Percentiles rank a stretch among this genome's conserved stretches.
phyloP scores from a whole-genome alignment of 1,139 yeast genomes.

The Wickerhamomyces sp. region DNA sequence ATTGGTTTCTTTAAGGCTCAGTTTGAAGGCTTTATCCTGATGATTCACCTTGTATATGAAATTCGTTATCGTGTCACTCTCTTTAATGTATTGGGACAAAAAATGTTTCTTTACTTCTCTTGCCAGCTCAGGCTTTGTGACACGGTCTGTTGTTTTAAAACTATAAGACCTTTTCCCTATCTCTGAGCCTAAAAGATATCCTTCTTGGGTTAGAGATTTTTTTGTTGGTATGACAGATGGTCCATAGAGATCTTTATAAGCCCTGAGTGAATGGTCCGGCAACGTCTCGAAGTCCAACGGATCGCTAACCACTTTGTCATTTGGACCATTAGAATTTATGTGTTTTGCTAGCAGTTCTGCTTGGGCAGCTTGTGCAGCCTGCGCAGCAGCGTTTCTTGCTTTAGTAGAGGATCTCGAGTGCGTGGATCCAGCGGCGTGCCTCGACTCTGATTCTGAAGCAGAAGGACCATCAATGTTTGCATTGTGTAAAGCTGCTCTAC shows the following conservation, averaged over 20 bases:
- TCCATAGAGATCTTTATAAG: slow-evolving; percentile 50
- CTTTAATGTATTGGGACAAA: slow-evolving; percentile 55
- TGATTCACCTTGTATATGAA: slow-evolving; percentile 73
- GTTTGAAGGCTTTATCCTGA: slow-evolving; percentile 25
- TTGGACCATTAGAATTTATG: slow-evolving; percentile 61
- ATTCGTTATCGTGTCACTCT: slow-evolving; percentile 73
- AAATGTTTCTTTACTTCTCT: slow-evolving; percentile 60
- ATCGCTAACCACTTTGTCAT: slow-evolving; percentile 42
- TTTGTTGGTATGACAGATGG: slow-evolving; percentile 33
- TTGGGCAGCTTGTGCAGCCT: slow-evolving; percentile 57
- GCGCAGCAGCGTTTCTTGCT: slow-evolving; percentile 50
- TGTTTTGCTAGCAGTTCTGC: slow-evolving; percentile 55
- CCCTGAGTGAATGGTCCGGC: slow-evolving; percentile 50
- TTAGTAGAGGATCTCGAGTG: slow-evolving; percentile 40
- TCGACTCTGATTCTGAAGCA: slow-evolving; percentile 23
- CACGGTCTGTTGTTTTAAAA: slow-evolving; percentile 37
- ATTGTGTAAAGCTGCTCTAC: slow-evolving; percentile 18
- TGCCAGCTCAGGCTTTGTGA: slow-evolving; percentile 54
- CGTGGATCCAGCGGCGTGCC: slow-evolving; percentile 10
- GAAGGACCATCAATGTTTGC: slow-evolving; percentile 23
- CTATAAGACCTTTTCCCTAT: slow-evolving; percentile 63
- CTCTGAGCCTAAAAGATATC: slow-evolving; percentile 55
- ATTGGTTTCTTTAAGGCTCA: slow-evolving; percentile 12
- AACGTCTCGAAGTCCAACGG: slow-evolving; percentile 60
- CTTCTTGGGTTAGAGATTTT: slow-evolving; percentile 51